Evolutionary conservation across 78 protist genomes (phyloP), one percentile per base, ranked within the genome.

Genomic region (Isochrysis galbana): DNA sequence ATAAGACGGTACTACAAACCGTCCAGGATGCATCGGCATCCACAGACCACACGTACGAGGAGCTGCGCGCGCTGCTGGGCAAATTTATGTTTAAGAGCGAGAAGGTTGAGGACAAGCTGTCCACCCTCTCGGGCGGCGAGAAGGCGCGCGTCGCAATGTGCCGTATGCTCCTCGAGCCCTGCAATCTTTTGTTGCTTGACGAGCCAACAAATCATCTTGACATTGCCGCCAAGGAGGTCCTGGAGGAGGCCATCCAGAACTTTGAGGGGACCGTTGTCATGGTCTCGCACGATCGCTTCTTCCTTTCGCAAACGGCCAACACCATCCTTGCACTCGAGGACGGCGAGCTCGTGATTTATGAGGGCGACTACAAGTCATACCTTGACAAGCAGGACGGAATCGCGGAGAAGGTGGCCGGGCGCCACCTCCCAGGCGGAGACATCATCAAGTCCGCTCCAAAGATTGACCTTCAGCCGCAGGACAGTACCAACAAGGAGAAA

Each of bases 161-260:
- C 61, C 88, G 74, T 22, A 93, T 93, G 94, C 51, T 93, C 90
- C 94, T 93, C 34, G 34, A 47, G 47, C 94, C 94, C 36, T 78
- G 39, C 87, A 86, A 87, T 82, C 70, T 91, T 29, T 88, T 77
- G 38, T 1, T 86, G 14, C 72, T 80, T 10, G 94, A 93, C 80
- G 94, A 92, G 94, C 94, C 94, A 21, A 93, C 94, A 38, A 93
- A 93, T 80, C 94, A 93, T 67, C 80, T 93, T 41, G 93, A 91
- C 47, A 91, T 91, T 46, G 55, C 89, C 34, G 91, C 94, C 46
- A 93, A 93, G 89, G 94, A 93, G 91, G 89, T 88, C 46, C 89
- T 91, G 34, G 93, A 91, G 80, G 89, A 91, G 61, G 93, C 93
- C 23, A 29, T 90, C 10, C 92, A 70, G 41, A 1, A 70, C 32